Evolutionary conservation across 2,329 filamentous ascomycete genomes (phyloP).

Genomic region (Trichoderma gracile): DNA sequence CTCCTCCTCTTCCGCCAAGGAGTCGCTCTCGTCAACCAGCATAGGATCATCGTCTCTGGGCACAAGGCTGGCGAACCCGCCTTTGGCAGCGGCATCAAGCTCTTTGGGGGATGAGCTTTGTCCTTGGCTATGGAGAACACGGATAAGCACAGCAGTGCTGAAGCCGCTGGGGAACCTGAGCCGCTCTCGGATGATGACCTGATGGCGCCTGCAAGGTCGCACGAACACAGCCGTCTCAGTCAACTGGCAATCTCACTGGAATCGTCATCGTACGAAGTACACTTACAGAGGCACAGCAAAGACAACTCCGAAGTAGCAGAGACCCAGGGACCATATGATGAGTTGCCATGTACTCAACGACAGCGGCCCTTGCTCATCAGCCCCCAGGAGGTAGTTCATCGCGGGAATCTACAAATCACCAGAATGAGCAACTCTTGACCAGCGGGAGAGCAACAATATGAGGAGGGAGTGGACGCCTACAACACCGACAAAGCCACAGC

Average conservation of each 20-base stretch:
- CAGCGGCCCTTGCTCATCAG: constrained; percentile 77
- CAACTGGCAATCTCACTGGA: neutral
- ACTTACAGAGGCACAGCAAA: constrained; percentile 83
- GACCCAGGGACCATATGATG: constrained; percentile 85
- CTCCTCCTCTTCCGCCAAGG: constrained; percentile 31
- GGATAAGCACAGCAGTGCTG: constrained; percentile 90
- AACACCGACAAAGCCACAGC: constrained; percentile 93
- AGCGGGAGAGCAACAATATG: neutral
- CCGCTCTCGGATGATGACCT: constrained; percentile 91
- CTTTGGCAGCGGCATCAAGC: constrained; percentile 41
- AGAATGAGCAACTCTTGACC: constrained; percentile 14
- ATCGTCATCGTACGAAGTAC: neutral
- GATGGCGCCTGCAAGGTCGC: constrained; percentile 57
- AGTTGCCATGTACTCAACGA: constrained; percentile 72
- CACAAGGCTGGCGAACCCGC: constrained; percentile 48
- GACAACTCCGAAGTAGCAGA: constrained; percentile 95
- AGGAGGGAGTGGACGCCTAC: constrained; percentile 41
- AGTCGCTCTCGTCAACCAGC: constrained; percentile 32
- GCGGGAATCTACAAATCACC: constrained; percentile 65
- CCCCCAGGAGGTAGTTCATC: constrained; percentile 78
- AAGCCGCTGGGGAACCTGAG: constrained; percentile 94
- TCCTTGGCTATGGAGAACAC: constrained; percentile 73
- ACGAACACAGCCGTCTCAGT: constrained; percentile 1
- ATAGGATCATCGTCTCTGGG: constrained; percentile 34
- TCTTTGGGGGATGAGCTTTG: constrained; percentile 38